Evolutionary conservation across 176 grass and related monocot genomes (phyloP).

Genomic region (Ananas comosus): DNA sequence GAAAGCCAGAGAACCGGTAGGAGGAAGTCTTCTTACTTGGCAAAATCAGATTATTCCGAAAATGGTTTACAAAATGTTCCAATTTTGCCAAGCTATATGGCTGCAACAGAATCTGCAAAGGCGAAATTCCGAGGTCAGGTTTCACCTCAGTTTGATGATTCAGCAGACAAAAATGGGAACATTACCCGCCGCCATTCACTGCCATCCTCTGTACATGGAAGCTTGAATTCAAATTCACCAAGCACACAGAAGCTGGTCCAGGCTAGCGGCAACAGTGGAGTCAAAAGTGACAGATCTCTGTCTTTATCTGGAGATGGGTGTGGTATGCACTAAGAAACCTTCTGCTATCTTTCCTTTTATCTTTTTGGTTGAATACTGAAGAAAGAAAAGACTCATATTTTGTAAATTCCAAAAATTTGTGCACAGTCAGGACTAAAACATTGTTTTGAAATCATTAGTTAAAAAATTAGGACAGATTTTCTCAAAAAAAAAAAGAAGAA

Average conservation of each 20-base stretch:
- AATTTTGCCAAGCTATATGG: constrained; percentile 66
- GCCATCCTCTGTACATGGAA: constrained; percentile 57
- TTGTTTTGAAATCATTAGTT: no score
- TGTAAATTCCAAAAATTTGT: no score
- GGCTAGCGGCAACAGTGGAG: constrained; percentile 39
- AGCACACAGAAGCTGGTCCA: constrained; percentile 43
- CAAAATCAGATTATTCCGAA: constrained; percentile 3
- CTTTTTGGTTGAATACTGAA: no score
- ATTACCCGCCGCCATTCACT: constrained; percentile 63
- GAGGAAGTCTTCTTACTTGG: not conserved
- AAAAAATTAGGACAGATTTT: no score
- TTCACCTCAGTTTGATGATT: constrained; percentile 53
- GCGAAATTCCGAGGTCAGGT: constrained; percentile 64
- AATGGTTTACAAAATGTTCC: not conserved
- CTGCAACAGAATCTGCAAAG: constrained; percentile 62
- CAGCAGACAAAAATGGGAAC: constrained; percentile 39
- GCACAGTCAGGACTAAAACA: no score
- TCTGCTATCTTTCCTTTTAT: no score
- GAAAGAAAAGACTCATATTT: no score
- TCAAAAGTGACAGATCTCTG: constrained; percentile 59
- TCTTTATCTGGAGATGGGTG: constrained; percentile 55
- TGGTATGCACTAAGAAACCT: constrained; percentile 34
- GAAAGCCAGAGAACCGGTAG: constrained; percentile 1
- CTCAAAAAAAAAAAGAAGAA: no score
- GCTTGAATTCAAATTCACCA: constrained; percentile 59